These are phyloP conservation scores for Trichoderma afroharzianum DNA, from an alignment of 2,329 filamentous ascomycete genomes.

Conservation along the genomic window DNA sequence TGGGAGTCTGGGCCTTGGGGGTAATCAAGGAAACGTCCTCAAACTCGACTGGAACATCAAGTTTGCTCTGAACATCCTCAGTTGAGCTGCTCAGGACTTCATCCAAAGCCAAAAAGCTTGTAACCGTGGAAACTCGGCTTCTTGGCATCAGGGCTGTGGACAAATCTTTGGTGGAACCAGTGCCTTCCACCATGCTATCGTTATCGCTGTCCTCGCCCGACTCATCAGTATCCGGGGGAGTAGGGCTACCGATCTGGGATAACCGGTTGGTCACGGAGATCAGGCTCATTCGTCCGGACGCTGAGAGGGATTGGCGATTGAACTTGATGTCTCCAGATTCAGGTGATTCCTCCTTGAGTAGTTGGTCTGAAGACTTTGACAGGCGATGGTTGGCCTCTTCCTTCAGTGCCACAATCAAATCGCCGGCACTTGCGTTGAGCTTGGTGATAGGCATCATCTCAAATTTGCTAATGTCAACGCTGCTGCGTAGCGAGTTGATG, in stretches of 20 bases:
- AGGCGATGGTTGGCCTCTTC: not conserved
- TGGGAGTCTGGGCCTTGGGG: not conserved
- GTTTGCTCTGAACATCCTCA: not conserved
- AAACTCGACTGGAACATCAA: not conserved
- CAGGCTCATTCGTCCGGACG: conserved; percentile 33
- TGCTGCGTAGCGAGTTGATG: conserved; percentile 24
- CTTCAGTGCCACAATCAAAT: not conserved
- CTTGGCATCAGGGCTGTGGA: not conserved
- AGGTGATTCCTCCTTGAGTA: not conserved
- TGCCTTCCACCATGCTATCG: conserved; percentile 16
- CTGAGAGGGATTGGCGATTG: conserved; percentile 4
- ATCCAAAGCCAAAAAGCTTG: conserved; percentile 8
- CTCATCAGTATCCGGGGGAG: conserved; percentile 51
- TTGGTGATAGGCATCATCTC: conserved; percentile 1
- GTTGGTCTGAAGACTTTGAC: not conserved
- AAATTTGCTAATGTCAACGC: conserved; percentile 4
- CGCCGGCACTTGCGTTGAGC: not conserved
- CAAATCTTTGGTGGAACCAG: not conserved
- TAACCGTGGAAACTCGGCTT: not conserved
- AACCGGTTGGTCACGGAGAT: conserved; percentile 29
- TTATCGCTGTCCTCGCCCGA: conserved; percentile 38
- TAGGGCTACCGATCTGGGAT: conserved; percentile 47
- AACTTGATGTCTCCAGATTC: not conserved
- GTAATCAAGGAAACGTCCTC: conserved; percentile 3
- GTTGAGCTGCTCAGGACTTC: not conserved